Conservation (phyloP, 495 filamentous ascomycete genomes). For the Trichoderma reesei region DNA sequence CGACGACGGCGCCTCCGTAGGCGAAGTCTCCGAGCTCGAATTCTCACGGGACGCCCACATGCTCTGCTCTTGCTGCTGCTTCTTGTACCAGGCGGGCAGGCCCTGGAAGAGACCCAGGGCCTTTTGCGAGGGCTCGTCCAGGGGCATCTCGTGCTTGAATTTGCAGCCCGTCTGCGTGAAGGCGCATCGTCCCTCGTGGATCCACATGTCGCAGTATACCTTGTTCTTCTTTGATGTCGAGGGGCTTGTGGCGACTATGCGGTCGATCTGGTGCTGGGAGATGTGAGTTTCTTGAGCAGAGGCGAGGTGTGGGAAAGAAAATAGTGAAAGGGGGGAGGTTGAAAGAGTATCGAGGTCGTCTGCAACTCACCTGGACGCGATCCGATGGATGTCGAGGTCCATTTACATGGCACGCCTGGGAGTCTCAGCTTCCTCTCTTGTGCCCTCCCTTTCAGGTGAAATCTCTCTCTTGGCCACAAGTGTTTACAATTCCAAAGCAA, state of each 20-base stretch:
- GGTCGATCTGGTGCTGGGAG: slow-evolving; percentile 20
- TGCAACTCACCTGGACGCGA: slow-evolving; percentile 27
- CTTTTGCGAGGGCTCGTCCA: slow-evolving; percentile 46
- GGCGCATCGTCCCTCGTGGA: slow-evolving; percentile 72
- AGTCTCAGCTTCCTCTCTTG: neutral
- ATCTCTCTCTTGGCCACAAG: neutral
- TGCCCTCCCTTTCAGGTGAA: neutral
- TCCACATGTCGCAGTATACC: slow-evolving; percentile 78
- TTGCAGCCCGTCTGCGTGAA: slow-evolving; percentile 77
- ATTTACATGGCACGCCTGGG: neutral
- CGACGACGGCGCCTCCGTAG: neutral
- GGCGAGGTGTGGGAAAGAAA: neutral
- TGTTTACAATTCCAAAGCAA: neutral
- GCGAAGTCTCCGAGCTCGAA: neutral
- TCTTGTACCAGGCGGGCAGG: slow-evolving; percentile 42
- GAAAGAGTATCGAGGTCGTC: neutral
- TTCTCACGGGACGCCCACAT: neutral
- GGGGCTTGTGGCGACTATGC: slow-evolving; percentile 21
- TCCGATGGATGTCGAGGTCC: slow-evolving; percentile 13
- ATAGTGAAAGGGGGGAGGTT: neutral
- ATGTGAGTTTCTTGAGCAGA: neutral
- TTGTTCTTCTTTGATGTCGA: slow-evolving; percentile 38
- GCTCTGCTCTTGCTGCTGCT: slow-evolving; percentile 33
- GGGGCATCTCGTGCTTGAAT: slow-evolving; percentile 82
- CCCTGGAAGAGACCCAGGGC: slow-evolving; percentile 52